These are phyloP conservation scores for Apiospora phragmitis DNA, from an alignment of 2,329 filamentous ascomycete genomes.

Conservation along the genomic window DNA sequence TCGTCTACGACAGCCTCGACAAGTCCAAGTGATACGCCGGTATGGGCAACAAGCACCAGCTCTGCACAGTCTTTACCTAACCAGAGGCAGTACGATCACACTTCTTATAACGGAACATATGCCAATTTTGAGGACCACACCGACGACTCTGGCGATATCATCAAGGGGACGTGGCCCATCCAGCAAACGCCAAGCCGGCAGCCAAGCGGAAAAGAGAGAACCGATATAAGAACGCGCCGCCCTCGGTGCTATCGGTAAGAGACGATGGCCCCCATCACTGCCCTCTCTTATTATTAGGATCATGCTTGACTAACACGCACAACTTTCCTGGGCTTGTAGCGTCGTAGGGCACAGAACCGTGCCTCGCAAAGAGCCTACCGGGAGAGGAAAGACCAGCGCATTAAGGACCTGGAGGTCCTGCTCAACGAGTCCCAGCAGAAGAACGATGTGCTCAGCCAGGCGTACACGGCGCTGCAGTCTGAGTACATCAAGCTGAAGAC, in stretches of 20 bases:
- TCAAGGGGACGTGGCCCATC: conserved; percentile 23
- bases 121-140: conserved; percentile 25
- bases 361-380: conserved; percentile 62
- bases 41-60: conserved; percentile 24
- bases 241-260: conserved; percentile 48
- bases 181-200: conserved; percentile 34
- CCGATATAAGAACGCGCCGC: conserved; percentile 53
- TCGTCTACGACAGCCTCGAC: conserved; percentile 34
- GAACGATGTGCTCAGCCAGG: conserved; percentile 55
- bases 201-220: conserved; percentile 52
- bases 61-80: conserved; percentile 6
- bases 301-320: background rate
- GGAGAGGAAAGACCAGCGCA: conserved; percentile 65
- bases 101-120: conserved; percentile 27
- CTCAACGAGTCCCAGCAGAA: conserved; percentile 54
- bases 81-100: conserved; percentile 34
- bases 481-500: conserved; percentile 43
- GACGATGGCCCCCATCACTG: background rate
- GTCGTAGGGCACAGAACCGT: conserved; percentile 60
- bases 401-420: conserved; percentile 61
- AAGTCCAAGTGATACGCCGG: conserved; percentile 38
- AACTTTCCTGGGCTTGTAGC: conserved; percentile 34
- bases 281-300: too few relatives aligned
- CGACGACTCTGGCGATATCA: conserved; percentile 23
- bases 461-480: conserved; percentile 51